Base-by-base conservation (phyloP, 2,329 filamentous ascomycete species). In the Dactylellina leptospora region DNA sequence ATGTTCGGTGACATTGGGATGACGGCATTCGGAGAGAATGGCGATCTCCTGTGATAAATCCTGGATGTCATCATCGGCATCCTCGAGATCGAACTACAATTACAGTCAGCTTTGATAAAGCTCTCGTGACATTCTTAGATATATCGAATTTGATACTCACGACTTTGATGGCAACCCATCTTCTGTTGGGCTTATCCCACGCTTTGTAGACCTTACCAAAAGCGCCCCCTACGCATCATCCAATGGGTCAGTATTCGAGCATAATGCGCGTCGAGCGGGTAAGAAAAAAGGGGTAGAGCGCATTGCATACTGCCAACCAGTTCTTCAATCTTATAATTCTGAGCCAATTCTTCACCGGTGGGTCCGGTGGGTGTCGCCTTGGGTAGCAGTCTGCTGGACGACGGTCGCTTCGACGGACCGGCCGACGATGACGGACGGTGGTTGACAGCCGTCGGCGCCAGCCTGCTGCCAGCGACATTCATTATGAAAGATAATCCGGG, bases 121-220 rank as follows among this genome's bases (percentile, higher is more conserved):
- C 4, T 8, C 6, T 16, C 16, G 8, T 16, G 8, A 4, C 4
- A 42, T 4, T 8, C 4, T 42, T 8, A 9, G 18, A 6, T 28
- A n/a, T 30, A 4, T 28, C 20, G 9, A 40, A 42, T 33, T 33
- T 33, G 30, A 13, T 9, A 68, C 53, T 54, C 30, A 69, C 63
- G 25, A 61, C 48, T 61, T 70, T 70, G 40, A 70, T 61, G 13
- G 64, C 64, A 11, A 70, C 64, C 18, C 11, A 40, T 38, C 48
- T 45, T 4, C 22, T 4, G 11, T 55, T 70, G 0, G 13, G 11
- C n/a, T 50, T 61, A 50, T 70, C 64, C 47, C 42, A 61, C 1
- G 40, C 64, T 2, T 22, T 25, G 45, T 61, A 70, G 6, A 70
- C 64, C 9, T 45, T 56, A 13, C 64, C 64, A 44, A 70, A 70